phyloP scores from a whole-genome alignment of 306 rosid genomes.

The Heteromeles arbutifolia region DNA sequence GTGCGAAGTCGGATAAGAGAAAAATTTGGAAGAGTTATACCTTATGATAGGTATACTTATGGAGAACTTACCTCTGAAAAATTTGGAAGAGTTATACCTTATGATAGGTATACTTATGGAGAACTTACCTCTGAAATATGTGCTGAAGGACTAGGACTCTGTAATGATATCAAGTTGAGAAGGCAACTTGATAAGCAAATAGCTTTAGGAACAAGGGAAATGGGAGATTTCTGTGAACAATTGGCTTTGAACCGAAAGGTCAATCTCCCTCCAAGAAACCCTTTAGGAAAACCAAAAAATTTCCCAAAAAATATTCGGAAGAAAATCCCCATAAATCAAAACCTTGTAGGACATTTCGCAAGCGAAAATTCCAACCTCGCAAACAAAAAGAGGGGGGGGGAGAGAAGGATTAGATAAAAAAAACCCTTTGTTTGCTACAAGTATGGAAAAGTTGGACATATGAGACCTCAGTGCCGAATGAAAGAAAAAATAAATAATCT shows the following conservation, averaged over 20 bases:
- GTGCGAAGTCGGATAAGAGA: not conserved
- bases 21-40: not conserved
- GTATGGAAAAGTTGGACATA: not conserved
- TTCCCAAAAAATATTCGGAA: not conserved
- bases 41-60: not conserved
- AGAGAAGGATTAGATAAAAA: not conserved
- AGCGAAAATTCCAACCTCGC: not conserved
- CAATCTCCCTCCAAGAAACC: too few relatives aligned
- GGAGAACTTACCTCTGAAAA: not conserved
- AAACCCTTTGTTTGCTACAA: not conserved
- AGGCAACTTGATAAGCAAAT: not conserved
- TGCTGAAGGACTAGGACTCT: not conserved
- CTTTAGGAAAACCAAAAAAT: not conserved
- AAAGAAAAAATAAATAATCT: not conserved
- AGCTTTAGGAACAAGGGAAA: not conserved
- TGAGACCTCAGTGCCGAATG: not conserved
- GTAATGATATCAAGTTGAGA: not conserved
- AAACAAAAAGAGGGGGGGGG: not conserved
- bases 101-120: not conserved
- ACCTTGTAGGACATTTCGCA: not conserved
- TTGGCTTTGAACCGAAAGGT: not conserved
- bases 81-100: not conserved
- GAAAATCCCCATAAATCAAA: not conserved
- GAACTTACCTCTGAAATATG: not conserved
- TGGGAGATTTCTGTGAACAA: not conserved